Conservation (phyloP, 1,284 basidiomycete genomes). For the Papiliotrema laurentii region DNA sequence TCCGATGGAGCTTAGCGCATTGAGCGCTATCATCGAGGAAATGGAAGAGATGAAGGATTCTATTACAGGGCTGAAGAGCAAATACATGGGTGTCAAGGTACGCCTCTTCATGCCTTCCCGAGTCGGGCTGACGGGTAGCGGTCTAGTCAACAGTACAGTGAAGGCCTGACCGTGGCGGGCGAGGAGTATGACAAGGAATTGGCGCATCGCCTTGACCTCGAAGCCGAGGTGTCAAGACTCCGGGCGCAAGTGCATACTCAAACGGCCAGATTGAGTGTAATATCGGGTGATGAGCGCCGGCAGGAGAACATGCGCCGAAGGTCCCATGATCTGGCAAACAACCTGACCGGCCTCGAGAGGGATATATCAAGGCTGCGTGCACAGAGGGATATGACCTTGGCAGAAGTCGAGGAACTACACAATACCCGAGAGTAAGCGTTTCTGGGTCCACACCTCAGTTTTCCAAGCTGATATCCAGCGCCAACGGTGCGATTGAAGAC, state of each 20-base stretch:
- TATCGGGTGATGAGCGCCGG: slow-evolving; percentile 70
- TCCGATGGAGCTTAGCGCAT: slow-evolving; percentile 66
- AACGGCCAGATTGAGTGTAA: slow-evolving; percentile 73
- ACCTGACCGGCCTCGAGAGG: slow-evolving; percentile 71
- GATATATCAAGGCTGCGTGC: slow-evolving; percentile 81
- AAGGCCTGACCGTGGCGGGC: slow-evolving; percentile 85
- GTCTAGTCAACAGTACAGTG: slow-evolving; percentile 83
- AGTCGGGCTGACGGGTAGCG: slow-evolving; percentile 52
- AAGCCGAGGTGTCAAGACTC: slow-evolving; percentile 81
- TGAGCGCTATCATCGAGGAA: slow-evolving; percentile 66
- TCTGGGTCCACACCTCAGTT: background rate
- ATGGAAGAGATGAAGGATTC: slow-evolving; percentile 65
- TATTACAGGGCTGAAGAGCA: slow-evolving; percentile 63
- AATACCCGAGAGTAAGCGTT: slow-evolving; percentile 61
- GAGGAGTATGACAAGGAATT: slow-evolving; percentile 90
- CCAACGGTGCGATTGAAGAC: slow-evolving; percentile 21
- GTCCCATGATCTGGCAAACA: slow-evolving; percentile 71
- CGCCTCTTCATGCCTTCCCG: slow-evolving; percentile 27
- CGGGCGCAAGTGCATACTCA: slow-evolving; percentile 83
- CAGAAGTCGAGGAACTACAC: slow-evolving; percentile 81
- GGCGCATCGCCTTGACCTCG: slow-evolving; percentile 78
- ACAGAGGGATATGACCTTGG: slow-evolving; percentile 84
- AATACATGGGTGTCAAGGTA: slow-evolving; percentile 83
- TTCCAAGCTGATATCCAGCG: slow-evolving; percentile 8
- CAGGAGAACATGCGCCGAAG: slow-evolving; percentile 74